Base-by-base conservation (phyloP, 495 filamentous ascomycete genomes). In the Penicillium dipodomyicola region DNA sequence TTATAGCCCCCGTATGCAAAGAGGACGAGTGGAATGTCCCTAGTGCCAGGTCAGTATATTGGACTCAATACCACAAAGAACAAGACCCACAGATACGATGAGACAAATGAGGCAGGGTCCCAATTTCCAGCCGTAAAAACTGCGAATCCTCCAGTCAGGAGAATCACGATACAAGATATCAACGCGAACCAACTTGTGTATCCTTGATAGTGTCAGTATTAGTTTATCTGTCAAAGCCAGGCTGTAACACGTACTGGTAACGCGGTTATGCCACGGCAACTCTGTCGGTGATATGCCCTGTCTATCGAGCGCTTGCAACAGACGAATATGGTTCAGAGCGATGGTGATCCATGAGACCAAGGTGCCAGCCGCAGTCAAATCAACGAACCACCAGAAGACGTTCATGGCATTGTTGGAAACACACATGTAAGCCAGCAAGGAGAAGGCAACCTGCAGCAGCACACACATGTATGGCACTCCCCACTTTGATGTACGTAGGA, bases 391-490 rank as follows among this genome's bases (percentile, higher is more conserved):
- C 59, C 68, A 80, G 64, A 87, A 87, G 5, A 84, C 84, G 0
- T 77, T 80, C 39, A 82, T 66, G 2, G 82, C 84, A n/a, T 70
- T 67, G 11, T 78, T 74, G 8, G 77, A 80, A 5, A 86, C 69
- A 51, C 76, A 82, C 72, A 87, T 80, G 55, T 83, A 87, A 29
- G 81, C 80, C n/a, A 87, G 65, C 11, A 78, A 71, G 57, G 81
- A 79, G 63, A 84, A 82, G 9, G 68, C 68, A 0, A 77, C 65
- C 49, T 82, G 82, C 37, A 82, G 57, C 8, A 74, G 42, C 2
- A 84, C 80, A 57, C 82, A 84, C 59, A 77, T 74, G 52, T 83
- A 85, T 3, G 84, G 84, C 5, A 84, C 80, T 43, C 86, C 86
- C 70, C 81, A 80, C 22, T 74, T 79, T 40, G 78, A 85, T 2